Base-by-base conservation (phyloP, 352 stramenopile genomes). In the Phytophthora podocarpi region DNA sequence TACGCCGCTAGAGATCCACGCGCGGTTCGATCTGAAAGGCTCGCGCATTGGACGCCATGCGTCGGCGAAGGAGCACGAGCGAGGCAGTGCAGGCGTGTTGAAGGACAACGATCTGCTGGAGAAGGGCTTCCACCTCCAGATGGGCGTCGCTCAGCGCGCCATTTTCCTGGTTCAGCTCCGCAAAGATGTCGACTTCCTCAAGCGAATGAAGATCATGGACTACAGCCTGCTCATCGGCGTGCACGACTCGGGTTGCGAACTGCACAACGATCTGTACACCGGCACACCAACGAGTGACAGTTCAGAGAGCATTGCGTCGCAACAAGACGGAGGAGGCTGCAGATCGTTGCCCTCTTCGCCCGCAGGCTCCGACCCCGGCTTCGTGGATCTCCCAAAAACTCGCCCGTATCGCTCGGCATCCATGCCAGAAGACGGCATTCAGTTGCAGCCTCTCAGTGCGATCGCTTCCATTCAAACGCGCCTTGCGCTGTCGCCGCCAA, bases 171-270 rank as follows among this genome's bases (percentile, higher is more conserved):
- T 91, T 40, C 90, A 97, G 59, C 64, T 98, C n/a, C 79, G 80
- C 21, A 89, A 87, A 57, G 93, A 98, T 57, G 84, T 95, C 8
- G 76, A 95, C 47, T 98, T 98, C 48, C 79, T 98, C 13, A 86
- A 93, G 61, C 60, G 78, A 26, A 95, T 97, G 85, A 96, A 97
- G 59, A 98, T 98, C 61, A 98, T 98, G 90, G 93, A 98, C 70
- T 98, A 98, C 62, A 96, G 84, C 48, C 59, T 98, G 23, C 80
- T 98, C 8, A 85, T 98, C 24, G 93, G 93, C 41, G 82, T 98
- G n/a, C 88, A 97, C 66, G 86, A 98, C 66, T 78, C 82, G 12
- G 65, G 69, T 13, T 74, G 75, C 37, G 72, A 80, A 37, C 72
- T 89, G 32, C 80, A 83, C n/a, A 69, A 72, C 34, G 73, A 70